phyloP scores from a whole-genome alignment of 371 early-diverging fungal species.

The Mucor racemosus region DNA sequence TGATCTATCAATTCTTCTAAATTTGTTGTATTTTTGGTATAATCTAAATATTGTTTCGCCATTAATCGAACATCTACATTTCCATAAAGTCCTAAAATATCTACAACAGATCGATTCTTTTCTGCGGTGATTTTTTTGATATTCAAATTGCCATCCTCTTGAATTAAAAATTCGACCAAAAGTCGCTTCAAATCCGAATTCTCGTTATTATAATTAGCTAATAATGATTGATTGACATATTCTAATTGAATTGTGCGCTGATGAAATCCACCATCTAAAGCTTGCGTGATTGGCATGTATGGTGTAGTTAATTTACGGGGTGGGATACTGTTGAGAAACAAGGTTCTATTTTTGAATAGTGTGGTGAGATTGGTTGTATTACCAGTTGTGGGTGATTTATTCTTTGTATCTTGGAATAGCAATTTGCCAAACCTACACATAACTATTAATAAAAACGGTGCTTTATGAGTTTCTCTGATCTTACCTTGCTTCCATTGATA shows the following conservation, averaged over 20 bases:
- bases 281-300: slow-evolving; percentile 26
- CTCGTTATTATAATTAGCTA: not conserved
- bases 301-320: slow-evolving; percentile 29
- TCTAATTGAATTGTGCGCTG: slow-evolving; percentile 33
- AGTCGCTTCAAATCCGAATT: slow-evolving; percentile 24
- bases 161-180: slow-evolving; percentile 30
- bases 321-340: slow-evolving; percentile 40
- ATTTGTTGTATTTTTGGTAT: not conserved
- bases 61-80: slow-evolving; percentile 39
- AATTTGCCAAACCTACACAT: slow-evolving; percentile 40
- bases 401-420: slow-evolving; percentile 26
- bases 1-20: slow-evolving; percentile 18
- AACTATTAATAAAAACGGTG: too few species aligned
- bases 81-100: slow-evolving; percentile 33
- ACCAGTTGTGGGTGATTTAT: not conserved
- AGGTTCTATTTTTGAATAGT: slow-evolving; percentile 23
- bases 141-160: slow-evolving; percentile 32
- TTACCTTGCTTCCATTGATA: slow-evolving; percentile 43
- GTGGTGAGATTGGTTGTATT: not conserved
- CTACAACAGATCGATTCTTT: slow-evolving; percentile 29
- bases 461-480: not conserved
- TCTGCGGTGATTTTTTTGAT: slow-evolving; percentile 32
- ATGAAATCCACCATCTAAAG: slow-evolving; percentile 22
- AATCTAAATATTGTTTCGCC: slow-evolving; percentile 28
- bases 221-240: slow-evolving; percentile 31